Evolutionary conservation across 2,329 filamentous ascomycete genomes (phyloP), one percentile per base, ranked within the genome.

Genomic region (Pyrenochaeta sp.): DNA sequence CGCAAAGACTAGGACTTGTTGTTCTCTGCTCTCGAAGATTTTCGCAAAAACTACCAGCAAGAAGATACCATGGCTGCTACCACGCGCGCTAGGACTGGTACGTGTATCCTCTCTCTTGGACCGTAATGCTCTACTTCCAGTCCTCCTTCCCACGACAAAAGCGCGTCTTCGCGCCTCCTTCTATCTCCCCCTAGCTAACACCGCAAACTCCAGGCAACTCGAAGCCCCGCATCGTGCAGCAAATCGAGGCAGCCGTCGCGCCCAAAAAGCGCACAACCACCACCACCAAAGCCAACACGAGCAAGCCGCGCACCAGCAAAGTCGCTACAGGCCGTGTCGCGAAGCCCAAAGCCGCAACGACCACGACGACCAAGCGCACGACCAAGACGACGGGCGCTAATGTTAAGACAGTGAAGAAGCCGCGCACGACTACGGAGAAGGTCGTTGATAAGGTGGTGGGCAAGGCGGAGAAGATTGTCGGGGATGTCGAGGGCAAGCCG

Each of bases 191-290:
- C n/a, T n/a, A n/a, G n/a, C 35, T 68, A 70, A 57, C 74, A 75
- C 78, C 10, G n/a, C 18, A 23, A 13, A 22, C 19, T 13, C 13
- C 22, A 49, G 55, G 55, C 21, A 53, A 55, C 70, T 76, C 77
- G 51, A 76, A 74, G 65, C 79, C 80, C 49, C 78, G 80, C 61
- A 69, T 81, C 63, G 75, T 81, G 63, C 65, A 72, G 47, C 69
- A 73, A 30, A 63, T 81, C 60, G 78, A 81, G 63, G 77, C 76
- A 10, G 71, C 68, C 9, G 38, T 55, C 23, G 51, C 67, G 26
- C 58, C 55, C 20, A 76, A 74, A 66, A 75, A 72, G 62, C 67
- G 63, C 41, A 60, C 53, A 15, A 52, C 67, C 0, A 57, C 65
- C 5, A 69, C 68, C 58, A 35, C 40, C 62, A 74, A 72, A 58